phyloP scores from a whole-genome alignment of 2,329 filamentous ascomycete species.

The Cytospora piceae region DNA sequence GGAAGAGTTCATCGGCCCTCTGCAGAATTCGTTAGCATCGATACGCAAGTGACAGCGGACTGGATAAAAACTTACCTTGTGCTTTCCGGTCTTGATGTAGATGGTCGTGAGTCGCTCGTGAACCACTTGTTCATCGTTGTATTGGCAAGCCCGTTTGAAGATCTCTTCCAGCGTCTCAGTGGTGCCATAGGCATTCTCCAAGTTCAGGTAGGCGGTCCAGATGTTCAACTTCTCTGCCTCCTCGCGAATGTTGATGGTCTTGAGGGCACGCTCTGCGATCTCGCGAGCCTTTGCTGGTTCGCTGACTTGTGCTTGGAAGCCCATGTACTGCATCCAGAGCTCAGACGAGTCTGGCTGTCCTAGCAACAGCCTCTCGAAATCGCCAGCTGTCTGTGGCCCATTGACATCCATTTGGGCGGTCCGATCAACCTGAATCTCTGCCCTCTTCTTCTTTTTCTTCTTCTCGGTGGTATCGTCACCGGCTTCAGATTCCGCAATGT shows the following conservation, averaged over 20 bases:
- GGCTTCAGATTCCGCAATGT: constrained; percentile 22
- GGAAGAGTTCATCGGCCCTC: constrained; percentile 89
- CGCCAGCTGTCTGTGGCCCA: constrained; percentile 85
- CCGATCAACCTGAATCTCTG: constrained; percentile 80
- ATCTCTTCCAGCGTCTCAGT: constrained; percentile 81
- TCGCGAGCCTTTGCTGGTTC: constrained; percentile 87
- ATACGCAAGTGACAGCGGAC: background rate
- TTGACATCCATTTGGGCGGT: constrained; percentile 90
- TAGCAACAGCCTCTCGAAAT: constrained; percentile 91
- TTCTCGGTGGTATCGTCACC: constrained; percentile 43
- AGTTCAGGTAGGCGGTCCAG: constrained; percentile 92
- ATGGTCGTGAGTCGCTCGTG: constrained; percentile 90
- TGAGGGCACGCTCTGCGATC: constrained; percentile 86
- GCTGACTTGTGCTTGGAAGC: constrained; percentile 92
- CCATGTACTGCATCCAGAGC: constrained; percentile 97
- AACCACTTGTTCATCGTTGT: constrained; percentile 89
- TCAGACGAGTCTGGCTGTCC: constrained; percentile 91
- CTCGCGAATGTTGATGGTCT: constrained; percentile 88
- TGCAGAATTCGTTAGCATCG: constrained; percentile 42
- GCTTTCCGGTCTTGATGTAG: constrained; percentile 89
- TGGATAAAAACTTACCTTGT: constrained; percentile 62
- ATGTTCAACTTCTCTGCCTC: constrained; percentile 92
- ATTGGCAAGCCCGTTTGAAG: constrained; percentile 90
- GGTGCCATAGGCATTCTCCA: constrained; percentile 88
- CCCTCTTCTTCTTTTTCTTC: constrained; percentile 77